These are phyloP conservation scores for Candida germanica DNA, from an alignment of 805 yeast genomes.

Conservation along the genomic window DNA sequence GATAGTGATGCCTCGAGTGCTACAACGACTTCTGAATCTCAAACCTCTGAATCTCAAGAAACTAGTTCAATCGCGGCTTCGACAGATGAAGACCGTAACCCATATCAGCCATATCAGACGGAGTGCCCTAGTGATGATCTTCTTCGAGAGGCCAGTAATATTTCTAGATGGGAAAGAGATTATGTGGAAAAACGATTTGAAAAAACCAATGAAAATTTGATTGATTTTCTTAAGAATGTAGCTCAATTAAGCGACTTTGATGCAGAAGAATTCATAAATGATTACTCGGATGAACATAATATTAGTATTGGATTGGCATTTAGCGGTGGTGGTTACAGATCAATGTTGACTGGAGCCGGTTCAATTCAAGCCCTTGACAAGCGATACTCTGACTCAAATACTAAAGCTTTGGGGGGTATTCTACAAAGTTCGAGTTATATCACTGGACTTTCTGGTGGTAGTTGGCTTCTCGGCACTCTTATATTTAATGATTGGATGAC, in stretches of 20 bases:
- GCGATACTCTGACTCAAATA: slow-evolving; percentile 26
- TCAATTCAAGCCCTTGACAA: slow-evolving; percentile 38
- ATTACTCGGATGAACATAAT: slow-evolving; percentile 21
- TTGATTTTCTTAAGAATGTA: slow-evolving; percentile 23
- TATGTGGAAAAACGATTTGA: slow-evolving; percentile 25
- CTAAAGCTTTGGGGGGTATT: slow-evolving; percentile 37
- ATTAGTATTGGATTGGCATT: slow-evolving; percentile 23
- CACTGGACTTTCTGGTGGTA: slow-evolving; percentile 41
- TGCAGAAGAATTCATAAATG: slow-evolving; percentile 25
- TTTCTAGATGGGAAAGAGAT: slow-evolving; percentile 23
- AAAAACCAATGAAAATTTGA: slow-evolving; percentile 26
- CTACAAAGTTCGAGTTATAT: slow-evolving; percentile 38
- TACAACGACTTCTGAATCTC: neutral
- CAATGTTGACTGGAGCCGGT: slow-evolving; percentile 42
- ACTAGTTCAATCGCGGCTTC: neutral
- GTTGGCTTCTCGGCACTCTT: slow-evolving; percentile 37
- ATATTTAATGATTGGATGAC: slow-evolving; percentile 37
- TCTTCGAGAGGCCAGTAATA: slow-evolving; percentile 25
- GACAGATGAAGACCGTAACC: slow-evolving; percentile 14
- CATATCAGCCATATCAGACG: slow-evolving; percentile 29
- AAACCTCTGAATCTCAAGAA: neutral
- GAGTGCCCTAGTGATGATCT: slow-evolving; percentile 27
- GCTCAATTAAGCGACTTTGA: slow-evolving; percentile 34
- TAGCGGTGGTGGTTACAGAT: slow-evolving; percentile 36
- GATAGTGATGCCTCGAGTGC: neutral